A percentile compares a stretch with the other conserved stretches of the same genome.
Conservation (phyloP, 2,329 filamentous ascomycete genomes). For the Juglanconis sp. region DNA sequence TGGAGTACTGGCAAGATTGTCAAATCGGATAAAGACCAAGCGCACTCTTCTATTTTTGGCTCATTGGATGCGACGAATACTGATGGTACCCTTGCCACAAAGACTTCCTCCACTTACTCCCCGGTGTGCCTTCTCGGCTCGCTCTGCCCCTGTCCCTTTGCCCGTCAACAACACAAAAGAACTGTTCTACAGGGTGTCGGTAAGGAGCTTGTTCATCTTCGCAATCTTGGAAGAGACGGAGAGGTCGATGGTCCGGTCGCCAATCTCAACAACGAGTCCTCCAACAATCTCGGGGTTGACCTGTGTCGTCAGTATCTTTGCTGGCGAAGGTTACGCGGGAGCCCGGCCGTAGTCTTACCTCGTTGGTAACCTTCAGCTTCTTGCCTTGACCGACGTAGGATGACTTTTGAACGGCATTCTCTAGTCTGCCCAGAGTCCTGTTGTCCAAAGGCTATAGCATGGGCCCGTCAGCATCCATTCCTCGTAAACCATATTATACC, state of each 20-base stretch:
- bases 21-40: too few relatives aligned
- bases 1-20: background rate
- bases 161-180: slow-evolving; percentile 6
- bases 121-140: background rate
- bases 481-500: background rate
- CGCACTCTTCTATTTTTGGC: slow-evolving; percentile 2
- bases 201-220: slow-evolving; percentile 99
- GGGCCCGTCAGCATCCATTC: slow-evolving; percentile 22
- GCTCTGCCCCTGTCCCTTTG: background rate
- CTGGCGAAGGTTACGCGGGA: background rate
- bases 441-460: slow-evolving; percentile 70
- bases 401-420: slow-evolving; percentile 85
- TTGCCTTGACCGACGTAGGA: slow-evolving; percentile 84
- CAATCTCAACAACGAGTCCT: slow-evolving; percentile 91
- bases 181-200: slow-evolving; percentile 83
- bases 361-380: slow-evolving; percentile 94
- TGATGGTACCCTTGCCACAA: slow-evolving; percentile 11
- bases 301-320: slow-evolving; percentile 39
- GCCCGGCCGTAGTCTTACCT: slow-evolving; percentile 46
- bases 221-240: slow-evolving; percentile 91
- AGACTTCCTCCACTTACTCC: background rate
- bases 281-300: slow-evolving; percentile 94
- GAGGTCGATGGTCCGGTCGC: slow-evolving; percentile 96
- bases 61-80: slow-evolving; percentile 7
- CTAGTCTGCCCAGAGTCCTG: slow-evolving; percentile 81